These are phyloP conservation scores for Sodiomyces alkalinus DNA, from an alignment of 2,329 filamentous ascomycete species.

Conservation along the genomic window DNA sequence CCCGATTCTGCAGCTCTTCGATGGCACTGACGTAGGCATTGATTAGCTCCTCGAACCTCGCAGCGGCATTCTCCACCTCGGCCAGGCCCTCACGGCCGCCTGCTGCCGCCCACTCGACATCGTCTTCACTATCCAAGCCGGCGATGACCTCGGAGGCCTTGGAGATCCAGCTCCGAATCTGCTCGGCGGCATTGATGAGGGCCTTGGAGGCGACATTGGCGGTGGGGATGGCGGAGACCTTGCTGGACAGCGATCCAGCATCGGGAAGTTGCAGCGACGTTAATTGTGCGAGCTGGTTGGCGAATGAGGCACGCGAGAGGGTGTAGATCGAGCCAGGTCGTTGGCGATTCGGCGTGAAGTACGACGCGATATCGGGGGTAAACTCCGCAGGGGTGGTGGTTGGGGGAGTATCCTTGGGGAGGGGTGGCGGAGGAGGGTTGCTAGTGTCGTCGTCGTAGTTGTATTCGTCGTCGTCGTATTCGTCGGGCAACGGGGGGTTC, in stretches of 20 bases:
- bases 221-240: conserved; percentile 71
- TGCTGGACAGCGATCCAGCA: conserved; percentile 66
- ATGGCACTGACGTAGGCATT: conserved; percentile 91
- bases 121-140: conserved; percentile 85
- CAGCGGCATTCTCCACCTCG: conserved; percentile 59
- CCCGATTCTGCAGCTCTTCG: conserved; percentile 68
- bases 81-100: conserved; percentile 71
- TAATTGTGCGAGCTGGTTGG: conserved; percentile 81
- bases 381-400: conserved; percentile 23
- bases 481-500: conserved; percentile 22
- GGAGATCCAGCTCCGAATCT: conserved; percentile 86
- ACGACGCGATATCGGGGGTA: conserved; percentile 37
- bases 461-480: too few relatives aligned
- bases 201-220: conserved; percentile 73
- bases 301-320: conserved; percentile 80
- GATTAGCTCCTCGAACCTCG: conserved; percentile 75
- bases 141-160: conserved; percentile 83
- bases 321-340: conserved; percentile 85
- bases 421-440: conserved; percentile 23
- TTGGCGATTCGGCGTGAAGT: conserved; percentile 52
- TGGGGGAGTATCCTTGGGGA: conserved; percentile 33
- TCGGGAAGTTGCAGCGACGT: conserved; percentile 83
- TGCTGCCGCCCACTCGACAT: conserved; percentile 90
- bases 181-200: conserved; percentile 73
- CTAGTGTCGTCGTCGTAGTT: too few relatives aligned